A percentile compares a stretch with the other conserved stretches of the same genome.
Conservation (phyloP, 306 rosid species). For the Albizia julibrissin region DNA sequence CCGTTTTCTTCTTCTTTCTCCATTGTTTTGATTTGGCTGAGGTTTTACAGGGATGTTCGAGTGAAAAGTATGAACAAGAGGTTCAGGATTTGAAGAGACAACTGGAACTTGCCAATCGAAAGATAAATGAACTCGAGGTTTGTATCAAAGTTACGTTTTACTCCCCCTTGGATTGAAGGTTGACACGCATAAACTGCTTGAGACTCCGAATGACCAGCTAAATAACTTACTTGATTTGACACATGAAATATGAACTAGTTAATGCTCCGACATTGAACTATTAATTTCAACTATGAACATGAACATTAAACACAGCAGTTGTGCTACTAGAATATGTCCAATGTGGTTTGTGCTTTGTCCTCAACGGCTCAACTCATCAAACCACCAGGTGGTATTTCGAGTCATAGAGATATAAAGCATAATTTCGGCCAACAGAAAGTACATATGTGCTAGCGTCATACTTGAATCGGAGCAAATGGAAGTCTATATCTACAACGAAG, state of each 20-base stretch:
- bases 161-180: constrained; percentile 13
- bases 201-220: not conserved
- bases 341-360: constrained; percentile 10
- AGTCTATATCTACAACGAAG: constrained; percentile 7
- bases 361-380: constrained; percentile 3
- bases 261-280: not conserved
- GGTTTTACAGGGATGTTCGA: constrained; percentile 51
- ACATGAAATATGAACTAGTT: constrained; percentile 22
- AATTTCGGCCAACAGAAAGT: constrained; percentile 1
- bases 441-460: constrained; percentile 7
- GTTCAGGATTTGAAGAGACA: constrained; percentile 62
- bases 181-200: constrained; percentile 1
- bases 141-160: constrained; percentile 26
- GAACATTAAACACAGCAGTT: not conserved
- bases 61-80: constrained; percentile 51
- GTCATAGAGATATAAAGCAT: constrained; percentile 5
- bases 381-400: constrained; percentile 3
- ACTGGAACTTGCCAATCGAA: constrained; percentile 61
- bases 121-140: constrained; percentile 80
- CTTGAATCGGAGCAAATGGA: not conserved
- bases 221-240: constrained; percentile 13
- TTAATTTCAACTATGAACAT: constrained; percentile 15
- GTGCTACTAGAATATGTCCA: constrained; percentile 13
- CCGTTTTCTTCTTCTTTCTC: not conserved
- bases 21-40: constrained; percentile 30